These are phyloP conservation scores for Crassisporium funariophilum DNA, from an alignment of 768 basidiomycete genomes.

Conservation along the genomic window DNA sequence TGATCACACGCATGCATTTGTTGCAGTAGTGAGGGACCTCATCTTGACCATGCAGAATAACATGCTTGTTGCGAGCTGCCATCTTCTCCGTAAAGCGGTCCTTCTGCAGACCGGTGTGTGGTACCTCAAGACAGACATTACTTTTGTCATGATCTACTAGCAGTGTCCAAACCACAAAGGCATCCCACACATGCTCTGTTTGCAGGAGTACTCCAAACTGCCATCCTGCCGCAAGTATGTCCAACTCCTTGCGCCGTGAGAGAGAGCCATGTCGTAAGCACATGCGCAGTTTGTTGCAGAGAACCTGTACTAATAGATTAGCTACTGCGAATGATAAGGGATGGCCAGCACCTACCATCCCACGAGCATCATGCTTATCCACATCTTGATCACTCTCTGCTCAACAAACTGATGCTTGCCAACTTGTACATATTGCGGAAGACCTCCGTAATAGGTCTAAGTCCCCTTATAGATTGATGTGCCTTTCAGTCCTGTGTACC, in stretches of 20 bases:
- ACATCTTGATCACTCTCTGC: conserved; percentile 15
- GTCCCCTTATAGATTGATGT: too few species aligned
- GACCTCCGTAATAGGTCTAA: conserved; percentile 21
- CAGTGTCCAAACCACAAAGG: conserved; percentile 23
- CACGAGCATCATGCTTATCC: conserved; percentile 22
- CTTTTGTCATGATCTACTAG: conserved; percentile 19
- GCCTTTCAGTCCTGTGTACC: too few species aligned
- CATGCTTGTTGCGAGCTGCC: conserved; percentile 18
- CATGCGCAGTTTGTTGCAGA: conserved; percentile 4
- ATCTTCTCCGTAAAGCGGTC: conserved; percentile 26
- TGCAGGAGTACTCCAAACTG: neutral
- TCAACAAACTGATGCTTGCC: conserved; percentile 29
- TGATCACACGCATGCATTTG: conserved; percentile 20
- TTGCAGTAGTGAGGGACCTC: conserved; percentile 22
- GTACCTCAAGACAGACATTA: conserved; percentile 13
- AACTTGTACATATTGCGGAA: conserved; percentile 23
- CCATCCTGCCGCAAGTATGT: conserved; percentile 23
- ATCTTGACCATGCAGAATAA: conserved; percentile 24
- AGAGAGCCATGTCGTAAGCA: neutral
- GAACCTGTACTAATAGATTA: conserved; percentile 1
- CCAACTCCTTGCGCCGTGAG: conserved; percentile 2
- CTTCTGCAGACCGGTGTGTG: conserved; percentile 25
- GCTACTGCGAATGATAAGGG: neutral
- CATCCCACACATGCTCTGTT: conserved; percentile 30
- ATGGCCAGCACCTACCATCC: conserved; percentile 13